Evolutionary conservation across 179 eudicot species (phyloP), one percentile per base, ranked within the genome.

Genomic region (Carnegiea gigantea): DNA sequence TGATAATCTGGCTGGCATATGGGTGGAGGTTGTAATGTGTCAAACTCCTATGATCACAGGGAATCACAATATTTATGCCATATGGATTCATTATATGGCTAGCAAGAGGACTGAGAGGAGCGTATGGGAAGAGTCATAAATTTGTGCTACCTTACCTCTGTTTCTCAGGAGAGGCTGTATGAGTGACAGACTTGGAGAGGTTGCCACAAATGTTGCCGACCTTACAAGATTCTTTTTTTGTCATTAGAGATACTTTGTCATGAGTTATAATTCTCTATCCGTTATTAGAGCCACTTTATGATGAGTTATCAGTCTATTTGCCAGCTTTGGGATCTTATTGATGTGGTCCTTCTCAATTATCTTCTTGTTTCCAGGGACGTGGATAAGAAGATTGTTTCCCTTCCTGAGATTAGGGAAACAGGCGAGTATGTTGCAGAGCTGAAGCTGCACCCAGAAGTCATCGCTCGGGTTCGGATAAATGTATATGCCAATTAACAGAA

Each of bases 391-490:
- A 81, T 92, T 82, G 90, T 95, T 36, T 73, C 91, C 23, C 88
- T 95, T 18, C 99, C 99, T 8, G 99, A 94, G 83, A 94, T 95
- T 77, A 86, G 95, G 77, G 98, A 95, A 89, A 91, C 92, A 1
- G 98, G 98, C 26, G 98, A 91, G 85, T 95, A 92, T 81, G 38
- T 92, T 75, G 97, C 98, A 12, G 98, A 94, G 83, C 67, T 95
- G 80, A 90, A 95, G 89, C 93, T 95, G 83, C 99, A 95, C 65
- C 97, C 98, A 10, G 99, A 95, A 3, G 97, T 94, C 73, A 89
- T 91, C 51, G 98, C 98, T 81, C 89, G 86, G 76, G 86, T 95
- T 82, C 90, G 94, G 80, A 20, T 94, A 84, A 91, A 70, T 82
- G 97, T 94, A 51, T 91, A 40, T 83, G 97, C 93, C 85, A 94